Conservation (phyloP, 495 filamentous ascomycete species). For the Extremus antarcticus region DNA sequence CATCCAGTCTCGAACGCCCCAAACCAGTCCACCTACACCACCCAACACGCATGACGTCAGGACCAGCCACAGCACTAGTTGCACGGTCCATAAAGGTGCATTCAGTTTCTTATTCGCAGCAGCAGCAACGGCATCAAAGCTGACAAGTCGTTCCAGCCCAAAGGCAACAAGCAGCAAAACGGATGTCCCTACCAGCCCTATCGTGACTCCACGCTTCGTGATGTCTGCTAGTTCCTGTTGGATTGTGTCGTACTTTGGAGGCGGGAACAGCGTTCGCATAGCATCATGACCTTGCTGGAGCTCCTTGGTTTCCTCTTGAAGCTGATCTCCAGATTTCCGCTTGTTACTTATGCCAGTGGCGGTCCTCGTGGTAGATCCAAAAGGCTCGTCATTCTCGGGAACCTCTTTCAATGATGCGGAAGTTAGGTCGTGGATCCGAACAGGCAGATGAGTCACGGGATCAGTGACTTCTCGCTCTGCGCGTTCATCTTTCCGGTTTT, state of each 20-base stretch:
- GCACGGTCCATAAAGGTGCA: background rate
- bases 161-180: background rate
- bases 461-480: constrained; percentile 57
- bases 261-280: constrained; percentile 52
- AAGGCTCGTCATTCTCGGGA: constrained; percentile 43
- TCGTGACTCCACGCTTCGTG: constrained; percentile 22
- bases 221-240: constrained; percentile 34
- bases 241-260: constrained; percentile 43
- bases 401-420: constrained; percentile 43
- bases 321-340: constrained; percentile 36
- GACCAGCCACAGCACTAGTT: constrained; percentile 9
- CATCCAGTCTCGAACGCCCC: constrained; percentile 42
- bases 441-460: constrained; percentile 57
- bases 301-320: constrained; percentile 39
- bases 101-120: background rate
- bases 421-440: constrained; percentile 55
- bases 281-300: constrained; percentile 37
- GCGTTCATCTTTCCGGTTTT: constrained; percentile 36
- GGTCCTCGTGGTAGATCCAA: constrained; percentile 32
- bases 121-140: background rate
- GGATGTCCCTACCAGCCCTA: constrained; percentile 4
- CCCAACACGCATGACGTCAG: constrained; percentile 23
- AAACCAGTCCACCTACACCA: constrained; percentile 28
- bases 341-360: constrained; percentile 38
- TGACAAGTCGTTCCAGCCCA: constrained; percentile 4